phyloP scores from a whole-genome alignment of 352 stramenopile species.

The Phytophthora europaea region DNA sequence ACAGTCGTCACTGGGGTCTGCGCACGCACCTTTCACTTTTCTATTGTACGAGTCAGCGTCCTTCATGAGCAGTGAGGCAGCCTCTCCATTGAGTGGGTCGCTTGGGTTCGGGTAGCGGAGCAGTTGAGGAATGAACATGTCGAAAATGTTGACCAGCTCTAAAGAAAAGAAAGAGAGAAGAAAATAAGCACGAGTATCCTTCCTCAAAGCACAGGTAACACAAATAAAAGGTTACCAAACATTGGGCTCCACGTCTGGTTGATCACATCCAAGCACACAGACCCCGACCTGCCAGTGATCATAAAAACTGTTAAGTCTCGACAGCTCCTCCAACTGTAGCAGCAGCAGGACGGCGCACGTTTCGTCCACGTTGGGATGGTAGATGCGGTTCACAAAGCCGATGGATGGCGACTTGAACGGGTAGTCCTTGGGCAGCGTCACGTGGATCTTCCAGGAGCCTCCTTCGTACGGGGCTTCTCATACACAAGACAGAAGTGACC shows the following conservation, averaged over 20 bases:
- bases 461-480: constrained; percentile 90
- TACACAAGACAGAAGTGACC: constrained; percentile 19
- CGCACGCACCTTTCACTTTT: constrained; percentile 85
- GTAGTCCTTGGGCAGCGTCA: constrained; percentile 93
- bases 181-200: constrained; percentile 9
- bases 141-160: constrained; percentile 96
- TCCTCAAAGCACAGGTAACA: not conserved
- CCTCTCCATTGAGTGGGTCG: constrained; percentile 93
- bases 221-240: constrained; percentile 74
- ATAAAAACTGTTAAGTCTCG: constrained; percentile 9
- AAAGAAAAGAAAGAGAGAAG: constrained; percentile 2
- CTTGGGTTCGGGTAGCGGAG: constrained; percentile 94
- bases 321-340: not conserved
- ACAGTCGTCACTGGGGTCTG: not conserved
- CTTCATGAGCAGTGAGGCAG: constrained; percentile 91
- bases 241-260: constrained; percentile 96
- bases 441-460: constrained; percentile 94
- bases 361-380: constrained; percentile 95
- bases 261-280: constrained; percentile 95
- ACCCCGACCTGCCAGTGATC: constrained; percentile 75
- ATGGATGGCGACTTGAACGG: constrained; percentile 95
- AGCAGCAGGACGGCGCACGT: constrained; percentile 58
- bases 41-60: constrained; percentile 88
- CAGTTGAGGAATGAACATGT: constrained; percentile 94
- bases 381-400: constrained; percentile 94